phyloP scores from a whole-genome alignment of 2,329 filamentous ascomycete species.

The Claviceps fusiformis region DNA sequence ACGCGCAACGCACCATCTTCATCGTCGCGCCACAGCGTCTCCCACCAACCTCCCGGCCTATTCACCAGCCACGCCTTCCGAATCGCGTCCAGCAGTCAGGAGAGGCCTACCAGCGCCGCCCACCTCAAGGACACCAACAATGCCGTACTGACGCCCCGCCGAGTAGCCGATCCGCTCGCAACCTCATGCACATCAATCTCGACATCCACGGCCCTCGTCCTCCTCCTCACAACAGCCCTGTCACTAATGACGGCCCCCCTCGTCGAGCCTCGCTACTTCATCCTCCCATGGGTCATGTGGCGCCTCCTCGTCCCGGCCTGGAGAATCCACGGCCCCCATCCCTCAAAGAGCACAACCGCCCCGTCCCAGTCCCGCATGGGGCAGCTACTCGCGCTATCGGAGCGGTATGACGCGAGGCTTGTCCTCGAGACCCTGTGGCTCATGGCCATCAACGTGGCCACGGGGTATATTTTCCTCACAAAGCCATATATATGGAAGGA shows the following conservation, averaged over 20 bases:
- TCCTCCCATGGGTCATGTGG: conserved; percentile 91
- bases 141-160: not conserved
- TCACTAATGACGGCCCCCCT: conserved; percentile 80
- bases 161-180: conserved; percentile 12
- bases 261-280: conserved; percentile 92
- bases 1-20: conserved; percentile 1
- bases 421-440: conserved; percentile 57
- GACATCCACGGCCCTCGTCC: conserved; percentile 40
- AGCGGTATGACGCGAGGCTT: conserved; percentile 32
- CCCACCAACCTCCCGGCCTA: conserved; percentile 8
- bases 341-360: not conserved
- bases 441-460: conserved; percentile 46
- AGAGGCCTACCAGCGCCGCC: conserved; percentile 6
- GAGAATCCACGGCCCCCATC: conserved; percentile 14
- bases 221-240: conserved; percentile 56
- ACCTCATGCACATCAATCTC: conserved; percentile 20
- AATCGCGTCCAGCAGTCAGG: not conserved
- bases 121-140: conserved; percentile 3
- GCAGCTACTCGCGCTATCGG: conserved; percentile 5
- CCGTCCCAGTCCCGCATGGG: not conserved
- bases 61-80: conserved; percentile 16
- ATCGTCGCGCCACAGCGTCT: not conserved
- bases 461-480: conserved; percentile 58
- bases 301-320: conserved; percentile 58
- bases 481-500: conserved; percentile 53